Percentiles rank a stretch among this genome's conserved stretches.
These are phyloP conservation scores for Fusarium multiceps DNA, from an alignment of 2,329 filamentous ascomycete genomes.

Conservation along the genomic window DNA sequence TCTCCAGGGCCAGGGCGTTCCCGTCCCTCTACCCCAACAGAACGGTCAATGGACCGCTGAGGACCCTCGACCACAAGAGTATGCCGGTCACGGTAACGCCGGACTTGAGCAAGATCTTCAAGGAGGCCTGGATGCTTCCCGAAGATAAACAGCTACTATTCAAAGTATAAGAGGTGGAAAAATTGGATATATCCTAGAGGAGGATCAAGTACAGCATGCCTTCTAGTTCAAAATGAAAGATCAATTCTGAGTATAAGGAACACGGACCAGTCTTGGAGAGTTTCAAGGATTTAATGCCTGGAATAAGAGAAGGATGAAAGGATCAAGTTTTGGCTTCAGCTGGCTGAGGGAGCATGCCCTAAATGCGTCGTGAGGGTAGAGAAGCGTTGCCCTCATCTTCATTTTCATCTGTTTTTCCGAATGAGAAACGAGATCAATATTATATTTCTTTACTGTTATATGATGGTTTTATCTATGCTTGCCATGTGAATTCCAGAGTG, in stretches of 20 bases:
- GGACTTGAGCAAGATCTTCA: slow-evolving; percentile 69
- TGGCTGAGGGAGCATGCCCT: slow-evolving; percentile 14
- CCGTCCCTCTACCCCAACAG: slow-evolving; percentile 65
- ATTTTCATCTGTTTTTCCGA: slow-evolving; percentile 29
- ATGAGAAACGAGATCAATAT: slow-evolving; percentile 43
- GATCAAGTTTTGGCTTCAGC: slow-evolving; percentile 1
- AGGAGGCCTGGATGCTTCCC: slow-evolving; percentile 54
- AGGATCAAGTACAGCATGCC: slow-evolving; percentile 7
- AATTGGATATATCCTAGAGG: slow-evolving; percentile 7
- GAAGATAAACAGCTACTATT: slow-evolving; percentile 47
- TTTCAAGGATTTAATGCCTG: slow-evolving; percentile 36
- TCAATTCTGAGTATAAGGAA: not conserved
- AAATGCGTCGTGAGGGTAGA: slow-evolving; percentile 17
- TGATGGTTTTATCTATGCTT: not conserved
- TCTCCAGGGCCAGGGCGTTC: slow-evolving; percentile 53
- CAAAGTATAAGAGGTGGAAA: not conserved
- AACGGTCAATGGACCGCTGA: slow-evolving; percentile 67
- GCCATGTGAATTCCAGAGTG: not conserved
- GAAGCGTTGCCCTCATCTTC: slow-evolving; percentile 22
- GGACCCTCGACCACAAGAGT: slow-evolving; percentile 71
- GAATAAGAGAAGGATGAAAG: not conserved
- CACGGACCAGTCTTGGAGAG: slow-evolving; percentile 13
- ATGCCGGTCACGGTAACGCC: slow-evolving; percentile 59
- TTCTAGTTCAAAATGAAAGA: slow-evolving; percentile 20
- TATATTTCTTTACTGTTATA: slow-evolving; percentile 39